phyloP scores from a whole-genome alignment of 176 grass and related monocot genomes.

The Pontederia crassipes region DNA sequence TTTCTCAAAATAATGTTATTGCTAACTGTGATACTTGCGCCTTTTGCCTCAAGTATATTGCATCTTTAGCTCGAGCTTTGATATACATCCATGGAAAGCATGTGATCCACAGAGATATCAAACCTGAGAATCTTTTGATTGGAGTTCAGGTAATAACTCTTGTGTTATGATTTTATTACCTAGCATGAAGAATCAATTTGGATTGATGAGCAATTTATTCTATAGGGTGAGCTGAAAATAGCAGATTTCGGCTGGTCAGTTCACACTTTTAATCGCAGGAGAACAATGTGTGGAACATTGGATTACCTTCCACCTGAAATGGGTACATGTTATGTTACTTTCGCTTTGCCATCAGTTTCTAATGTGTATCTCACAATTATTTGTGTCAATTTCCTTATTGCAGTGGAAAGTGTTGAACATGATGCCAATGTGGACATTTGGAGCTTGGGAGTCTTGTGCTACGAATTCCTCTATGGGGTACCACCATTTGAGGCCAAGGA shows the following conservation, averaged over 20 bases:
- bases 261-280: slow-evolving; percentile 72
- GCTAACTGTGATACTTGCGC: no score
- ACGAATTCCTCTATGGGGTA: slow-evolving; percentile 78
- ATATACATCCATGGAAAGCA: slow-evolving; percentile 90
- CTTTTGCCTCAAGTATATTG: slow-evolving; percentile 54
- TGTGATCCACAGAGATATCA: slow-evolving; percentile 91
- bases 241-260: slow-evolving; percentile 99
- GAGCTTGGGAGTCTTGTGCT: slow-evolving; percentile 90
- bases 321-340: slow-evolving; percentile 38
- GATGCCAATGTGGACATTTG: slow-evolving; percentile 90
- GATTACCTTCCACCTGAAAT: slow-evolving; percentile 98
- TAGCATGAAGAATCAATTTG: not conserved
- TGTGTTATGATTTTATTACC: slow-evolving; percentile 7
- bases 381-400: slow-evolving; percentile 2
- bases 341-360: not conserved
- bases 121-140: slow-evolving; percentile 88
- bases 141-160: slow-evolving; percentile 42
- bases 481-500: slow-evolving; percentile 98
- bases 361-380: not conserved
- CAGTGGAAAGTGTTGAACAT: slow-evolving; percentile 86
- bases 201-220: not conserved
- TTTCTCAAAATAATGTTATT: not conserved
- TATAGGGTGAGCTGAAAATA: slow-evolving; percentile 85
- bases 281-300: slow-evolving; percentile 87
- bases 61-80: slow-evolving; percentile 61